Percentiles rank a stretch among this genome's conserved stretches.
Conservation (phyloP, 1,139 yeast genomes). For the Protomyces inundatus region DNA sequence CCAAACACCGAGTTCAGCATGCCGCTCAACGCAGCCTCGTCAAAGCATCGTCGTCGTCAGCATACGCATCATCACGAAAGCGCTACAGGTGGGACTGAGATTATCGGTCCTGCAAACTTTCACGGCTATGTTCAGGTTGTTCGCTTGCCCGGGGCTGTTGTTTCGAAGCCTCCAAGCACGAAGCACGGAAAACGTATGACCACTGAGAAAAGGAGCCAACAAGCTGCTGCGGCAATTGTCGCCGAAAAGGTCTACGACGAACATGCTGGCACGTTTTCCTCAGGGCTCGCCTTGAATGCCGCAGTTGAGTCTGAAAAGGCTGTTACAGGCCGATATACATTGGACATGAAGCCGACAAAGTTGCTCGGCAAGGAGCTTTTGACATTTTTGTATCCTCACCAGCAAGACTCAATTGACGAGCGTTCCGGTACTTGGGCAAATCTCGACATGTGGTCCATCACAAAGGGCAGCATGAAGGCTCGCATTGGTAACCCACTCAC, state of each 20-base stretch:
- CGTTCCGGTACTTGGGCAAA: slow-evolving; percentile 40
- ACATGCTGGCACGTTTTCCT: slow-evolving; percentile 57
- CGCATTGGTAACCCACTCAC: slow-evolving; percentile 49
- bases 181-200: no score
- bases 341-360: slow-evolving; percentile 43
- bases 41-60: no score
- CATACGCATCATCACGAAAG: no score
- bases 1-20: no score
- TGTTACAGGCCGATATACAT: slow-evolving; percentile 49
- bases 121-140: slow-evolving; percentile 62
- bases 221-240: no score
- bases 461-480: slow-evolving; percentile 64
- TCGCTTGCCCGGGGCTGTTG: slow-evolving; percentile 44
- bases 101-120: slow-evolving; percentile 46
- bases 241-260: slow-evolving; percentile 42
- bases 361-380: slow-evolving; percentile 44
- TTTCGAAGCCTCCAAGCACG: no score
- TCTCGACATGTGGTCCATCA: slow-evolving; percentile 52
- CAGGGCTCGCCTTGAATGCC: slow-evolving; percentile 29
- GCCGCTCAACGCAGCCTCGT: no score
- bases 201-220: no score
- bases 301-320: no score
- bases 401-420: slow-evolving; percentile 47
- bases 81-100: slow-evolving; percentile 3
- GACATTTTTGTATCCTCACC: slow-evolving; percentile 70